Evolutionary conservation across 305 asterid species (phyloP).

Genomic region (Ilex paraguariensis): DNA sequence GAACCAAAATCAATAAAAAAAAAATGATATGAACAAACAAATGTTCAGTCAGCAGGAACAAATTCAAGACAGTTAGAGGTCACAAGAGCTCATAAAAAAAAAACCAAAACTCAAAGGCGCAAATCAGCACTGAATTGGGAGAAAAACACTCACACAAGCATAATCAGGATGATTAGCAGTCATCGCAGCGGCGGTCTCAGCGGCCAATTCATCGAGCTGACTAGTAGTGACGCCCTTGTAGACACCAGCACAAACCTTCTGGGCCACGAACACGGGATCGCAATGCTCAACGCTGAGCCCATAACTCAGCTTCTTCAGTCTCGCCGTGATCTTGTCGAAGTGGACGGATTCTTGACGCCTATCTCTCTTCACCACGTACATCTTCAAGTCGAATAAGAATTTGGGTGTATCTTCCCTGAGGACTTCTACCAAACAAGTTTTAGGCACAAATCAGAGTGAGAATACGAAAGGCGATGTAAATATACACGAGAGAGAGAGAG

Average conservation of each 20-base stretch:
- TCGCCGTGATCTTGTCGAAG: slow-evolving; percentile 5
- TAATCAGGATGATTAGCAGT: slow-evolving; percentile 2
- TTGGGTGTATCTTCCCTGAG: background rate
- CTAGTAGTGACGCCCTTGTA: slow-evolving; percentile 4
- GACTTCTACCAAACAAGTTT: too few species aligned
- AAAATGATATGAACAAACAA: too few species aligned
- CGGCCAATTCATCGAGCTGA: slow-evolving; percentile 5
- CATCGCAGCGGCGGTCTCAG: slow-evolving; percentile 4
- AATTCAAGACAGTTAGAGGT: too few species aligned
- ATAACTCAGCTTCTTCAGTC: slow-evolving; percentile 1
- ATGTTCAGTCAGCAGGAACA: too few species aligned
- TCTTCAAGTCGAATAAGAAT: background rate
- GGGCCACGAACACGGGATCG: slow-evolving; percentile 1
- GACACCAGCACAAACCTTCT: slow-evolving; percentile 5
- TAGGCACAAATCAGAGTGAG: too few species aligned
- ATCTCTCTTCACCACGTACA: slow-evolving; percentile 5
- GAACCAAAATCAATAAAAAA: background rate
- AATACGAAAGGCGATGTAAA: too few species aligned
- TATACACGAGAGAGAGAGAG: too few species aligned
- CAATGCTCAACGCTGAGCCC: slow-evolving; percentile 2
- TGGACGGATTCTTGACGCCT: slow-evolving; percentile 3
- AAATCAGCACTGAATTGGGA: background rate
- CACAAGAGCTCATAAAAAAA: background rate
- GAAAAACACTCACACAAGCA: background rate
- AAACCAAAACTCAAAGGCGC: background rate